These are phyloP conservation scores for Podospora australis DNA, from an alignment of 495 filamentous ascomycete species.

Conservation along the genomic window DNA sequence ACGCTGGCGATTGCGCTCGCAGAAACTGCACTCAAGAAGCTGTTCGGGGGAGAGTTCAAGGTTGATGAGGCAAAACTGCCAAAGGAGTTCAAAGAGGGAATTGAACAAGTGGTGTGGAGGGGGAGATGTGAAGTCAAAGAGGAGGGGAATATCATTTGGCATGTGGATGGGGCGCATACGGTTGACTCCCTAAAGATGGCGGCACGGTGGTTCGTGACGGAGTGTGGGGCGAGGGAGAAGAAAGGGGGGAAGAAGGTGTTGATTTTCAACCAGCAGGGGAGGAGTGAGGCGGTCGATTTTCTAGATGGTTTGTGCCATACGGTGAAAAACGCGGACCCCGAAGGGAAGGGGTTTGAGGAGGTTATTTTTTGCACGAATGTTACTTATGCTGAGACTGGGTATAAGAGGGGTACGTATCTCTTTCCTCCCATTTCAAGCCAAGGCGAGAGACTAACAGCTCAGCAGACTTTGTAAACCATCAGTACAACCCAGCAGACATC, in stretches of 20 bases:
- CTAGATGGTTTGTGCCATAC: conserved; percentile 40
- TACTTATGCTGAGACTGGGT: conserved; percentile 65
- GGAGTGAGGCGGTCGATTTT: conserved; percentile 56
- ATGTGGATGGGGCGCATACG: conserved; percentile 87
- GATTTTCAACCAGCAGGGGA: conserved; percentile 92
- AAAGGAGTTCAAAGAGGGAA: conserved; percentile 55
- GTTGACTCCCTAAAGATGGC: conserved; percentile 68
- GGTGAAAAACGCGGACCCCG: conserved; percentile 2
- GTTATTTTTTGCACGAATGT: conserved; percentile 87
- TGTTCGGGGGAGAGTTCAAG: conserved; percentile 27
- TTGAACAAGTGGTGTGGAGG: conserved; percentile 57
- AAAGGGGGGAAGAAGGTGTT: conserved; percentile 41
- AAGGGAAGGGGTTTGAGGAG: conserved; percentile 42
- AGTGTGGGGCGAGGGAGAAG: conserved; percentile 45
- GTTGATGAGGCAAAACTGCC: conserved; percentile 40
- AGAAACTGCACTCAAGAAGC: conserved; percentile 47
- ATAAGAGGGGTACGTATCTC: conserved; percentile 42
- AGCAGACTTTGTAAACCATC: conserved; percentile 68
- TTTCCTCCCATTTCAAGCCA: conserved; percentile 13
- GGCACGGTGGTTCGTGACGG: conserved; percentile 63
- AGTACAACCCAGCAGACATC: conserved; percentile 60
- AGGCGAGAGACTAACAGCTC: neutral
- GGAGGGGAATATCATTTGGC: conserved; percentile 55
- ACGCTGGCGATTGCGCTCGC: conserved; percentile 73
- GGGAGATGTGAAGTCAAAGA: conserved; percentile 66